phyloP scores from a whole-genome alignment of 352 stramenopile genomes.

The Detonula confervacea region DNA sequence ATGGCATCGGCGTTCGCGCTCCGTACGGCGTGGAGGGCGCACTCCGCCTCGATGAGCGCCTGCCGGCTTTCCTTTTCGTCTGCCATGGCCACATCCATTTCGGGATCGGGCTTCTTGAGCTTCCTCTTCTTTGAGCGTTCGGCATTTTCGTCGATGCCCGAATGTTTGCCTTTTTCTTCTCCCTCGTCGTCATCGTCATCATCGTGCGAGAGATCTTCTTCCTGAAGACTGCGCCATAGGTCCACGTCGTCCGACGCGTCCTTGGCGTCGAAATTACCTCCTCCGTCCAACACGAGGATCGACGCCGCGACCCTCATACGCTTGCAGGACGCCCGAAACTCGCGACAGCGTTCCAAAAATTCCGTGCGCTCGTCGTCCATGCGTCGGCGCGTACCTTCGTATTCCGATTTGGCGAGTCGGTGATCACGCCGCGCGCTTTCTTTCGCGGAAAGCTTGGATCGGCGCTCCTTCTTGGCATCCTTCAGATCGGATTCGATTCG shows the following conservation, averaged over 20 bases:
- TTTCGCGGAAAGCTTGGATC: constrained; percentile 30
- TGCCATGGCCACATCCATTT: constrained; percentile 34
- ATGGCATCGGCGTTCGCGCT: constrained; percentile 31
- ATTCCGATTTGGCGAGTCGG: constrained; percentile 29
- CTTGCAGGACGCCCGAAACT: constrained; percentile 56
- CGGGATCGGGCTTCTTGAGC: constrained; percentile 26
- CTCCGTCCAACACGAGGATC: constrained; percentile 56
- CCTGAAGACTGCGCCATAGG: constrained; percentile 49
- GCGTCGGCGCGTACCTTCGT: constrained; percentile 16
- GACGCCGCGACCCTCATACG: constrained; percentile 50
- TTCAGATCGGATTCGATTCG: constrained; percentile 36
- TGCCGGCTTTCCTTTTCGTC: constrained; percentile 49
- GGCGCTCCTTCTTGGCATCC: constrained; percentile 11
- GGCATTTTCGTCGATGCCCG: constrained; percentile 10
- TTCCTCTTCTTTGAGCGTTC: constrained; percentile 19
- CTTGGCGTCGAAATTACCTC: constrained; percentile 9
- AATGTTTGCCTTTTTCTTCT: neutral
- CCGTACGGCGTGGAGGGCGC: constrained; percentile 31
- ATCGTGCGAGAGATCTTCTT: constrained; percentile 50
- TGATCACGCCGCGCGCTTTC: constrained; percentile 26
- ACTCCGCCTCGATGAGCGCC: constrained; percentile 48
- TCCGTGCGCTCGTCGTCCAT: constrained; percentile 49
- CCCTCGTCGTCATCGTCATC: no score
- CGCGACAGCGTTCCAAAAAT: constrained; percentile 57
- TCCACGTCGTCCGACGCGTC: constrained; percentile 31